Evolutionary conservation across 2,329 filamentous ascomycete genomes (phyloP), one percentile per base, ranked within the genome.

Genomic region (Fusarium protoensiforme): DNA sequence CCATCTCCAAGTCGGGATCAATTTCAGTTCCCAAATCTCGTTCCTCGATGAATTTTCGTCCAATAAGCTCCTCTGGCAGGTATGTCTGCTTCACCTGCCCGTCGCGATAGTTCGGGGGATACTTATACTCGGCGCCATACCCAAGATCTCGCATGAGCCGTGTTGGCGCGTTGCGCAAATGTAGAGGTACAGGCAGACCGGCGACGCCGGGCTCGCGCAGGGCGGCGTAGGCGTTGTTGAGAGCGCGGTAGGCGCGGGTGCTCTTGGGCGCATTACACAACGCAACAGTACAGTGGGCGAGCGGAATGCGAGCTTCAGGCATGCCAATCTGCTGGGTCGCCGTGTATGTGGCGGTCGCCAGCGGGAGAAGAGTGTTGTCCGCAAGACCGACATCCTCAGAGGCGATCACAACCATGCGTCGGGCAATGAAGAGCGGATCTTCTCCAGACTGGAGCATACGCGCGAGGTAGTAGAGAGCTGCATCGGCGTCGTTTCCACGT

Each of bases 361-460:
- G 90, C 0, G 92, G 88, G 0, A 99, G 88, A 81, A 98, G 89
- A 10, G 88, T 89, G 82, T 93, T 96, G 81, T 98, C 95, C 6
- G 96, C 96, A 0, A 98, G 85, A 0, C 96, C 96, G 41, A 98
- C 91, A 79, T 99, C 96, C 81, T 99, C 96, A 2, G 93, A 96
- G 1, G 96, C 96, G 61, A 98, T 95, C 14, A 98, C 95, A 8
- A 99, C 92, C 87, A 99, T 94, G 36, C 96, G 92, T 2, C 96
- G 91, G 7, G 96, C 96, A 64, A 99, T 92, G 82, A 96, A 98
- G 1, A 98, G 87, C 0, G 96, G 94, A 77, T 98, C 96, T 82
- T 98, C 96, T 67, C 96, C 96, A 0, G 94, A 96, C 78, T 97
- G 93, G 7, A 99, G 90, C 96, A 99, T 99, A 38, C 96, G 92